These are phyloP conservation scores for Globisporangium cylindrosporum DNA, from an alignment of 352 stramenopile species.

Conservation along the genomic window DNA sequence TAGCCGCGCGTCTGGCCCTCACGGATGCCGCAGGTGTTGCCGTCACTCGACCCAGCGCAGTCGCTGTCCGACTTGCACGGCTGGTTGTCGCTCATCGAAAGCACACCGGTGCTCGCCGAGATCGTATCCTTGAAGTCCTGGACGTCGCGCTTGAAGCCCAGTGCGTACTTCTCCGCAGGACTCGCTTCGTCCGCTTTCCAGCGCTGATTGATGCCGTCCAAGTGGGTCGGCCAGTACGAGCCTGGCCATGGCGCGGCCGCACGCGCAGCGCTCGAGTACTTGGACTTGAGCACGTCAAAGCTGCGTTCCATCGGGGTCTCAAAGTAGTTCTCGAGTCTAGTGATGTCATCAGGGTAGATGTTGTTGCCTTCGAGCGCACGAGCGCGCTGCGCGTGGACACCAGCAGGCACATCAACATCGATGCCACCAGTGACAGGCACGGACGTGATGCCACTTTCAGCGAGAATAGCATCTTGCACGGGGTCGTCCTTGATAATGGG, in stretches of 20 bases:
- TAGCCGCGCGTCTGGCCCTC: conserved; percentile 31
- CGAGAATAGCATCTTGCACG: conserved; percentile 9
- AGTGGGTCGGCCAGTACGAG: conserved; percentile 58
- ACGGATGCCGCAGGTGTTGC: conserved; percentile 32
- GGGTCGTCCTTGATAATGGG: conserved; percentile 21
- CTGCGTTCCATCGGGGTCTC: conserved; percentile 23
- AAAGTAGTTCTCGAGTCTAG: conserved; percentile 28
- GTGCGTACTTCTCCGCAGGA: conserved; percentile 47
- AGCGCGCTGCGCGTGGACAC: neutral
- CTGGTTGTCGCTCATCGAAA: conserved; percentile 25
- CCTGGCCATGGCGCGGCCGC: conserved; percentile 30
- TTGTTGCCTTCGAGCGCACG: neutral
- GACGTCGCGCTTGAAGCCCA: conserved; percentile 34
- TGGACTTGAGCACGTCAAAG: conserved; percentile 27
- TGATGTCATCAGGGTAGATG: conserved; percentile 12
- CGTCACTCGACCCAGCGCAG: conserved; percentile 23
- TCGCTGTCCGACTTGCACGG: conserved; percentile 32
- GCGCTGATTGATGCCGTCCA: conserved; percentile 57
- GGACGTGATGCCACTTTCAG: neutral
- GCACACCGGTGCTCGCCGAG: conserved; percentile 32
- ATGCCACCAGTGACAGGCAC: neutral
- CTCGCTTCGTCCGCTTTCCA: conserved; percentile 31
- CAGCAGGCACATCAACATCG: neutral
- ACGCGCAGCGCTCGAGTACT: conserved; percentile 23
- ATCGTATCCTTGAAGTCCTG: conserved; percentile 35